Conservation (phyloP, 176 grass and related monocot species). For the Metroxylon sagu region DNA sequence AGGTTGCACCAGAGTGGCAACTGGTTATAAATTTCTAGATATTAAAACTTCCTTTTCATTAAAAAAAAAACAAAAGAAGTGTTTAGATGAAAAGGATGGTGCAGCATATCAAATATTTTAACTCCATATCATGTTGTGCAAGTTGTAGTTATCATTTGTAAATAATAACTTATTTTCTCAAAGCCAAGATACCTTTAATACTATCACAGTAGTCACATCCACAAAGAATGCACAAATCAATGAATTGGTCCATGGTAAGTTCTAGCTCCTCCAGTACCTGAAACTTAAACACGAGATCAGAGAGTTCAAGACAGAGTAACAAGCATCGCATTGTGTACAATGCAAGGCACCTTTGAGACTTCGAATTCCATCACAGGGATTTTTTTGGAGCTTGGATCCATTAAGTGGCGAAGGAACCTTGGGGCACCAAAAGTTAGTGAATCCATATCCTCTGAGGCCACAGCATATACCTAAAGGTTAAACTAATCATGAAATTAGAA, state of each 20-base stretch:
- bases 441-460: conserved; percentile 95
- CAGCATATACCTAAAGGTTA: conserved; percentile 57
- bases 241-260: conserved; percentile 90
- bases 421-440: conserved; percentile 74
- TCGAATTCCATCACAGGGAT: conserved; percentile 81
- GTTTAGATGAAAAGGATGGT: no score
- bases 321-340: not conserved
- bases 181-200: conserved; percentile 56
- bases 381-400: conserved; percentile 70
- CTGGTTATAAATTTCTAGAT: no score
- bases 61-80: no score
- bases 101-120: no score
- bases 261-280: conserved; percentile 84
- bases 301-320: not conserved
- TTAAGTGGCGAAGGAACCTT: conserved; percentile 89
- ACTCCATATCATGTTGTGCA: no score
- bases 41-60: no score
- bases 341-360: conserved; percentile 49
- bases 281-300: conserved; percentile 6
- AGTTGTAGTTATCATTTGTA: no score
- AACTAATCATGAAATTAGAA: conserved; percentile 18
- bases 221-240: conserved; percentile 85
- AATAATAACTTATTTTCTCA: not conserved
- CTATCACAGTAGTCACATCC: conserved; percentile 92
- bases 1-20: no score